phyloP scores from a whole-genome alignment of 2,329 filamentous ascomycete genomes.

The Tolypocladium ovalisporum region DNA sequence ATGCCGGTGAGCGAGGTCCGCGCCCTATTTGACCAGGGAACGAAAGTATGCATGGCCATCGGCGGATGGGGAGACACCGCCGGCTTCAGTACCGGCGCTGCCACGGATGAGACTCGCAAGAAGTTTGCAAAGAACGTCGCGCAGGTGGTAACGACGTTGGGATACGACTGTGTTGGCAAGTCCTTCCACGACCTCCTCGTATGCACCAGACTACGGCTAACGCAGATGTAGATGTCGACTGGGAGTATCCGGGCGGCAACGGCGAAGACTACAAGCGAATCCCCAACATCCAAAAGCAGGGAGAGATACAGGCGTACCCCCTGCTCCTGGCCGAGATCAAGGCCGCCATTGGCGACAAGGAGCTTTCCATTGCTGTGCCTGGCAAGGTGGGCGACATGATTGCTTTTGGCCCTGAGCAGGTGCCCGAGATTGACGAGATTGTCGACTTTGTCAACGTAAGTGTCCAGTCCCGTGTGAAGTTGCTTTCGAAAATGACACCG shows the following conservation, averaged over 20 bases:
- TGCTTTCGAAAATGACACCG: background rate
- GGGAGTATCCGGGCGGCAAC: slow-evolving; percentile 54
- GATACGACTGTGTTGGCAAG: slow-evolving; percentile 50
- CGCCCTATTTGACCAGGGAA: slow-evolving; percentile 36
- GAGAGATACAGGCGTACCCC: slow-evolving; percentile 52
- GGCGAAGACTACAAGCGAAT: slow-evolving; percentile 55
- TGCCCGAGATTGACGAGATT: slow-evolving; percentile 45
- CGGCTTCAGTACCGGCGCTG: slow-evolving; percentile 42
- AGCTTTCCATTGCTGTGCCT: slow-evolving; percentile 58
- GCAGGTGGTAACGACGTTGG: slow-evolving; percentile 38
- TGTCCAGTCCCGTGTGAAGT: background rate
- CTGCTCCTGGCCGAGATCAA: slow-evolving; percentile 49
- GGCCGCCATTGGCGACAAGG: slow-evolving; percentile 43
- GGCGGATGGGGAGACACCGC: slow-evolving; percentile 54
- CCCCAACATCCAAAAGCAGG: slow-evolving; percentile 46
- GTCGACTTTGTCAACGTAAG: slow-evolving; percentile 54
- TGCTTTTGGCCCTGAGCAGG: slow-evolving; percentile 46
- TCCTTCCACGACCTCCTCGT: background rate
- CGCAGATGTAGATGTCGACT: slow-evolving; percentile 47
- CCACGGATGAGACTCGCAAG: slow-evolving; percentile 32
- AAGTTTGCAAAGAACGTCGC: slow-evolving; percentile 48
- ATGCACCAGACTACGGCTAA: background rate
- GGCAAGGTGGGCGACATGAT: slow-evolving; percentile 55
- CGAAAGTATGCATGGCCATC: slow-evolving; percentile 52
- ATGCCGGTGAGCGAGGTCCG: slow-evolving; percentile 39